These are phyloP conservation scores for Daedaleopsis nitida DNA, from an alignment of 768 basidiomycete genomes.

Conservation along the genomic window DNA sequence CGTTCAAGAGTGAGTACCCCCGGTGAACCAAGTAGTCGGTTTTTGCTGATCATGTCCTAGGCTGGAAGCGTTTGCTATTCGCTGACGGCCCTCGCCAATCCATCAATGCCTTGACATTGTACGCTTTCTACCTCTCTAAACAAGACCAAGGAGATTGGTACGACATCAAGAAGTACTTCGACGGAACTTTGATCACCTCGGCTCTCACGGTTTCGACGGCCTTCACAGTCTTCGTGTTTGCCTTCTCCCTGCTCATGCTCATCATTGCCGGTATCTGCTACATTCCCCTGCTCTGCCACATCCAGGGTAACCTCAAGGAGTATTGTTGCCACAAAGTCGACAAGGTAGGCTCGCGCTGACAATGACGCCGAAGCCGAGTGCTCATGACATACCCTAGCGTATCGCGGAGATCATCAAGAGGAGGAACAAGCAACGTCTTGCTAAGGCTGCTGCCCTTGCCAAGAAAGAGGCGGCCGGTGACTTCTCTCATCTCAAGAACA, in stretches of 20 bases:
- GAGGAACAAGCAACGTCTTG: constrained; percentile 82
- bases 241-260: constrained; percentile 79
- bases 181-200: constrained; percentile 70
- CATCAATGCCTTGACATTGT: constrained; percentile 97
- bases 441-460: constrained; percentile 77
- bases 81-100: constrained; percentile 97
- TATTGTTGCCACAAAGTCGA: constrained; percentile 99
- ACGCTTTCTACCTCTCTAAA: constrained; percentile 79
- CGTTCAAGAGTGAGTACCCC: constrained; percentile 84
- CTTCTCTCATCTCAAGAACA: constrained; percentile 89
- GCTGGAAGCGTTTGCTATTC: constrained; percentile 85
- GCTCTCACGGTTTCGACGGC: constrained; percentile 86
- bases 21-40: neutral
- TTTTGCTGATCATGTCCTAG: constrained; percentile 36
- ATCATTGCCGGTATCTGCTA: constrained; percentile 86
- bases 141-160: constrained; percentile 57
- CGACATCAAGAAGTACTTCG: constrained; percentile 78
- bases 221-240: constrained; percentile 88
- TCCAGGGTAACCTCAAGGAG: constrained; percentile 98
- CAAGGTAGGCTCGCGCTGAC: constrained; percentile 57
- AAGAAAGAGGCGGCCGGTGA: constrained; percentile 92
- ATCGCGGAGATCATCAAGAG: constrained; percentile 93
- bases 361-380: constrained; percentile 7
- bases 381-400: constrained; percentile 52
- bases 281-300: constrained; percentile 92